A percentile compares a stretch with the other conserved stretches of the same genome.
These are phyloP conservation scores for Sonneratia caseolaris DNA, from an alignment of 345 rosid genomes.

Conservation along the genomic window DNA sequence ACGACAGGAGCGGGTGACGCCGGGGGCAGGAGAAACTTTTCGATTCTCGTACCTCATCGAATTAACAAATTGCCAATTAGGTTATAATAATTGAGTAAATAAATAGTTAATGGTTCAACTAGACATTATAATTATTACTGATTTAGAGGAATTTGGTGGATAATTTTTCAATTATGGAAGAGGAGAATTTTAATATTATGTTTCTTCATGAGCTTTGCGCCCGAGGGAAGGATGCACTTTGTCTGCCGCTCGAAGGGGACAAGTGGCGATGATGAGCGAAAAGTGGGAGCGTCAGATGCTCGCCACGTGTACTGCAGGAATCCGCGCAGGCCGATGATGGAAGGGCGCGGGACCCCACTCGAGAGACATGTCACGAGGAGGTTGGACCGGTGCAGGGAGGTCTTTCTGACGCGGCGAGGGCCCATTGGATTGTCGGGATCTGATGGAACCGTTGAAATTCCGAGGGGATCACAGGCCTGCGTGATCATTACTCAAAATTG, in stretches of 20 bases:
- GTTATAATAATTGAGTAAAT: too few species aligned
- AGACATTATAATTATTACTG: too few species aligned
- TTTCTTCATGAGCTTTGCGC: not conserved
- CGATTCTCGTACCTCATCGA: too few species aligned
- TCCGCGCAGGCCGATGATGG: not conserved
- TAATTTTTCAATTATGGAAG: too few species aligned
- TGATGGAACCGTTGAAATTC: not conserved
- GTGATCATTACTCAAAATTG: too few species aligned
- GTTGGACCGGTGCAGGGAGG: not conserved
- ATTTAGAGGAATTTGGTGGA: too few species aligned
- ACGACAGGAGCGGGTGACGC: too few species aligned
- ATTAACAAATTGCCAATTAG: too few species aligned
- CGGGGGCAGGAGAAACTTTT: too few species aligned
- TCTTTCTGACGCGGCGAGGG: not conserved
- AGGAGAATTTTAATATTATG: too few species aligned
- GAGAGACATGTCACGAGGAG: not conserved
- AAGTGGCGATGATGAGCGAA: not conserved
- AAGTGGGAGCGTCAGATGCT: not conserved
- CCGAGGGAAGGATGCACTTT: not conserved
- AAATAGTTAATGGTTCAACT: too few species aligned
- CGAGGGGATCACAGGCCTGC: not conserved
- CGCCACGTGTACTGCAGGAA: conserved; percentile 3
- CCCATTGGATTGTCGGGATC: not conserved
- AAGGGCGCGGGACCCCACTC: not conserved
- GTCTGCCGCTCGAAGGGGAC: not conserved